Evolutionary conservation across 73 alveolate species (phyloP), one percentile per base, ranked within the genome.

Genomic region (Paramecium sexaurelia): DNA sequence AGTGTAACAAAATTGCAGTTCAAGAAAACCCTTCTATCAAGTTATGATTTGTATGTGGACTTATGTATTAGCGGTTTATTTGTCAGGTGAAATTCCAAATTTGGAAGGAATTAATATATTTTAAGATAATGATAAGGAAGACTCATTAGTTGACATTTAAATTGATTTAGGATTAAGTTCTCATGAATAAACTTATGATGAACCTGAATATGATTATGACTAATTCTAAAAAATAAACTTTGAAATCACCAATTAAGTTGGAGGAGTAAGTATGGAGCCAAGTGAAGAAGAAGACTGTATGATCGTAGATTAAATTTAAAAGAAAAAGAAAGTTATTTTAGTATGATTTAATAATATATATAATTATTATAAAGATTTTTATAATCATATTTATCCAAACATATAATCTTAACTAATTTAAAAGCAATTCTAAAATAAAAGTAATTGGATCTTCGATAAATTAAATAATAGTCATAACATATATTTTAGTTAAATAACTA

Each of bases 151-250:
- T 26, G 83, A 61, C 8, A 32, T 61, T 29, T 26, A 61, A 61
- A 61, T 61, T 29, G 83, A 61, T 61, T 61, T 61, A 61, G 83
- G 83, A 61, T n/a, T 61, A 29, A 61, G 83, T 61, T 61, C 83
- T 61, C 47, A 61, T 20, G 67, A 51, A 51, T 17, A 51, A 51
- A 20, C 56, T 43, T 10, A 51, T 51, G 67, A 1, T 17, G 67
- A 51, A 20, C 67, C 67, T 15, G 67, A 51, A 51, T 51, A 17
- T 51, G 67, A 51, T 4, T 51, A 51, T 17, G 29, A 51, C 7
- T 51, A 17, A 51, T 51, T 51, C 17, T 20, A 51, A 51, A 51
- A 51, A 51, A 20, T 11, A 17, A 51, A 1, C 33, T 51, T 51
- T 51, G 67, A 51, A 17, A 17, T 51, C 17, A 20, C 67, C 1